Base-by-base conservation (phyloP, 352 stramenopile species). In the Globisporangium radiosum region DNA sequence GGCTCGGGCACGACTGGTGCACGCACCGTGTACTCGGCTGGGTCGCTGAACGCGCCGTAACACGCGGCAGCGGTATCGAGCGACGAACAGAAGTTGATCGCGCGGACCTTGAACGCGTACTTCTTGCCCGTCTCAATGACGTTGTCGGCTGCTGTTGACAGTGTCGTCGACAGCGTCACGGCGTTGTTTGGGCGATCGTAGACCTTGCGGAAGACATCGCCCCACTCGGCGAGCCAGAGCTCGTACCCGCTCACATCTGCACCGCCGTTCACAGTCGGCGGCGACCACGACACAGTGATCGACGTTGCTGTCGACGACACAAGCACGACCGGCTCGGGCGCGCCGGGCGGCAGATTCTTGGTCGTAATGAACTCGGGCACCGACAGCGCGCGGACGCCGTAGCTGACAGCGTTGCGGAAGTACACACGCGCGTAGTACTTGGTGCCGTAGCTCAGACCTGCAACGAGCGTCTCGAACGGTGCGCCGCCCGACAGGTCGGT, bases 141-240 rank as follows among this genome's bases (percentile, higher is more conserved):
- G 47, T 94, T 88, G 62, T 97, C 90, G 3, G 72, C 82, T 7
- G 65, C 71, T 2, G 85, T 97, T 33, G 70, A 68, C 7, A 98
- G 62, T 15, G 81, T 95, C 3, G 86, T 95, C 39, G 76, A 67
- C 11, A 75, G 56, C 0, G 84, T 86, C 56, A 63, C 43, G 2
- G 84, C 73, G 47, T 96, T 81, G 44, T 96, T 97, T 1, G 85
- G 85, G 4, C 95, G 96, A 63, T 99, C 93, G 65, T 98, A 99
- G 19, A 98, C 88, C 57, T 98, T 88, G 14, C 76, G 69, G 40
- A 88, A 89, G 10, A 83, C 73, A 25, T 87, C 80, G 1, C 92
- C 93, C 94, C 95, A 98, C 53, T 97, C 89, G n/a, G 97, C 93
- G 58, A 98, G 93, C 88, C 86, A 98, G 36, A 99, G 69, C 58